Conservation (phyloP, 1,284 basidiomycete species). For the Cryptococcus sp. region DNA sequence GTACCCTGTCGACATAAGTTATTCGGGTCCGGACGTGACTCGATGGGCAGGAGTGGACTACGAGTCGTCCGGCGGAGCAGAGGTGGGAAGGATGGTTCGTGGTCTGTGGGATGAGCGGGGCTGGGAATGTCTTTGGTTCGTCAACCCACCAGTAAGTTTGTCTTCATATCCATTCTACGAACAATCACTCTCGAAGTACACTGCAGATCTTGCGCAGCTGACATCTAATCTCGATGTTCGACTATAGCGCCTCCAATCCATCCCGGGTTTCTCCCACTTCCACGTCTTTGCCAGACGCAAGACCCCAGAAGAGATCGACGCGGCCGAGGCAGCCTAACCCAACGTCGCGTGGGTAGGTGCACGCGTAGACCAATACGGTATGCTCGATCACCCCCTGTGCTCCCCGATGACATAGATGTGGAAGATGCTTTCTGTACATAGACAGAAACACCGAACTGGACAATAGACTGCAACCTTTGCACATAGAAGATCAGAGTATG, state of each 20-base stretch:
- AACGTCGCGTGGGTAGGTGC: too few species aligned
- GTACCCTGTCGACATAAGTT: slow-evolving; percentile 37
- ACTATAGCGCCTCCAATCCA: slow-evolving; percentile 43
- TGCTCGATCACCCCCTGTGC: too few species aligned
- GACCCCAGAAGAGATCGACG: slow-evolving; percentile 49
- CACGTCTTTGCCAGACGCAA: slow-evolving; percentile 52
- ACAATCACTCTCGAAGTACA: neutral
- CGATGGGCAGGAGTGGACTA: slow-evolving; percentile 41
- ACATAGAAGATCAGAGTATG: too few species aligned
- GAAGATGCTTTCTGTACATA: too few species aligned
- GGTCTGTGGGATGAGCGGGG: slow-evolving; percentile 48
- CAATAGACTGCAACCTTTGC: too few species aligned
- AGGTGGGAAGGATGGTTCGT: slow-evolving; percentile 48
- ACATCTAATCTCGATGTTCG: neutral
- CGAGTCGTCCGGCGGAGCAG: slow-evolving; percentile 36
- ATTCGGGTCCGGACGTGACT: slow-evolving; percentile 29
- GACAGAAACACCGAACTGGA: too few species aligned
- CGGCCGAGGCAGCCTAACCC: slow-evolving; percentile 17
- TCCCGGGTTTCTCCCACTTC: slow-evolving; percentile 50
- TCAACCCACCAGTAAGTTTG: slow-evolving; percentile 35
- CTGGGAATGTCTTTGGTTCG: slow-evolving; percentile 52
- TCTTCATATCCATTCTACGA: neutral
- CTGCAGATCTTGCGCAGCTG: neutral
- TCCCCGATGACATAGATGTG: too few species aligned
- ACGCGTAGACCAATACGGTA: too few species aligned